These are phyloP conservation scores for Uronychia binucleata DNA, from an alignment of 73 alveolate genomes.

Conservation along the genomic window DNA sequence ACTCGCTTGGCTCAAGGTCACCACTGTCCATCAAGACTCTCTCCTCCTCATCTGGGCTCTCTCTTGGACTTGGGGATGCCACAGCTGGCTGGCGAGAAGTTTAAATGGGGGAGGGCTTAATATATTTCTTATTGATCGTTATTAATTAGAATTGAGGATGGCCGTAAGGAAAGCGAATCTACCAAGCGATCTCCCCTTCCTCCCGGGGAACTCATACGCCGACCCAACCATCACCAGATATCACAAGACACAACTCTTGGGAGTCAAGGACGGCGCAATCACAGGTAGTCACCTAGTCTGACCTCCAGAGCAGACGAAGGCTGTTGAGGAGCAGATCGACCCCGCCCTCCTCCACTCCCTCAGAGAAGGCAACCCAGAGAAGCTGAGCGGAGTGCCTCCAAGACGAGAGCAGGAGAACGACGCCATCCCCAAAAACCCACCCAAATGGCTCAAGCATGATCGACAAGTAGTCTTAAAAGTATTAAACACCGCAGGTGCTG, in stretches of 20 bases:
- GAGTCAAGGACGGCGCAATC: conserved; percentile 58
- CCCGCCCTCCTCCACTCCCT: conserved; percentile 39
- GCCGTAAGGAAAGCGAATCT: too few species aligned
- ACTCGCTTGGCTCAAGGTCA: too few species aligned
- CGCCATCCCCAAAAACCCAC: conserved; percentile 85
- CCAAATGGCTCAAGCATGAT: conserved; percentile 84
- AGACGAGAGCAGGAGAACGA: conserved; percentile 76
- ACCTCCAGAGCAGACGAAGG: conserved; percentile 49
- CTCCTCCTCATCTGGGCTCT: too few species aligned
- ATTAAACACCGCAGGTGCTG: conserved; percentile 59
- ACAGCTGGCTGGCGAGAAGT: too few species aligned
- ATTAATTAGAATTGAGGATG: too few species aligned
- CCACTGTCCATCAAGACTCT: too few species aligned
- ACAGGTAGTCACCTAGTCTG: neutral
- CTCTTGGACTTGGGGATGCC: too few species aligned
- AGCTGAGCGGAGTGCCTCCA: conserved; percentile 50
- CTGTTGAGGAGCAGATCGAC: conserved; percentile 41
- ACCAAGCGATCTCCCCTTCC: conserved; percentile 56
- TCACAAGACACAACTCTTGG: conserved; percentile 68
- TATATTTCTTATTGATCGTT: too few species aligned
- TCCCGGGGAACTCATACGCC: conserved; percentile 61
- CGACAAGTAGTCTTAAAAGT: conserved; percentile 46
- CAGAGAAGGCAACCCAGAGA: conserved; percentile 55
- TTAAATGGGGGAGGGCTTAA: too few species aligned
- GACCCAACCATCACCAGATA: conserved; percentile 72